A percentile compares a stretch with the other conserved stretches of the same genome.
phyloP scores from a whole-genome alignment of 805 yeast species.

The Starmerella stigmatis region DNA sequence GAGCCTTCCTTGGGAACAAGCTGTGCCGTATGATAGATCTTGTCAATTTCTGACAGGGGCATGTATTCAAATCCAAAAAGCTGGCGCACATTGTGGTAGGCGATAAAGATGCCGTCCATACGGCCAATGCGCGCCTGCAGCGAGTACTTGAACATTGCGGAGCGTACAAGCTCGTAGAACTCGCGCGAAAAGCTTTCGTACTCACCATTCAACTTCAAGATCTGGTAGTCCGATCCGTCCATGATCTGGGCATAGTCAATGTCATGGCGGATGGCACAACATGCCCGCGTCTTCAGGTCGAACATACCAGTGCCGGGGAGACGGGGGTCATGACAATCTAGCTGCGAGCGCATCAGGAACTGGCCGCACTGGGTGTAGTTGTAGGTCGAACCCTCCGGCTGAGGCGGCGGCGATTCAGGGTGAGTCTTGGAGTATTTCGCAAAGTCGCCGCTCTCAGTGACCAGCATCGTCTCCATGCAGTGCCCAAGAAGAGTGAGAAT shows the following conservation, averaged over 20 bases:
- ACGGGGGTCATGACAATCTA: slow-evolving; percentile 67
- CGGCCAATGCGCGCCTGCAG: slow-evolving; percentile 89
- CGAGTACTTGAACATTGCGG: slow-evolving; percentile 72
- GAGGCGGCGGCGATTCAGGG: slow-evolving; percentile 1
- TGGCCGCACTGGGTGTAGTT: slow-evolving; percentile 62
- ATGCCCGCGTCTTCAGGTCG: slow-evolving; percentile 88
- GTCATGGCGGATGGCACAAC: slow-evolving; percentile 74
- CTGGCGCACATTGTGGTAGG: slow-evolving; percentile 71
- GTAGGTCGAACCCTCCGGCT: slow-evolving; percentile 34
- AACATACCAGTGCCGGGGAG: slow-evolving; percentile 87
- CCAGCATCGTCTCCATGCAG: slow-evolving; percentile 63
- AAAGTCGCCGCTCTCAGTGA: slow-evolving; percentile 48
- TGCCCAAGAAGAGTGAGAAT: slow-evolving; percentile 68
- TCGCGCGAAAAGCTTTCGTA: slow-evolving; percentile 80
- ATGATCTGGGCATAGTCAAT: slow-evolving; percentile 47
- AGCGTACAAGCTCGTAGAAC: slow-evolving; percentile 57
- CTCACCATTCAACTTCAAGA: slow-evolving; percentile 49
- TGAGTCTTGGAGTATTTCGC: slow-evolving; percentile 30
- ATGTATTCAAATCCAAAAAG: slow-evolving; percentile 87
- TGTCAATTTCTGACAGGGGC: slow-evolving; percentile 63
- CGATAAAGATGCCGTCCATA: slow-evolving; percentile 93
- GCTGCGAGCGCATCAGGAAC: slow-evolving; percentile 78
- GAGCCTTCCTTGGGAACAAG: slow-evolving; percentile 11
- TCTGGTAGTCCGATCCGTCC: slow-evolving; percentile 56
- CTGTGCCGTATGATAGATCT: slow-evolving; percentile 43